Base-by-base conservation (phyloP, 305 asterid species). In the Plantago lanceolata region DNA sequence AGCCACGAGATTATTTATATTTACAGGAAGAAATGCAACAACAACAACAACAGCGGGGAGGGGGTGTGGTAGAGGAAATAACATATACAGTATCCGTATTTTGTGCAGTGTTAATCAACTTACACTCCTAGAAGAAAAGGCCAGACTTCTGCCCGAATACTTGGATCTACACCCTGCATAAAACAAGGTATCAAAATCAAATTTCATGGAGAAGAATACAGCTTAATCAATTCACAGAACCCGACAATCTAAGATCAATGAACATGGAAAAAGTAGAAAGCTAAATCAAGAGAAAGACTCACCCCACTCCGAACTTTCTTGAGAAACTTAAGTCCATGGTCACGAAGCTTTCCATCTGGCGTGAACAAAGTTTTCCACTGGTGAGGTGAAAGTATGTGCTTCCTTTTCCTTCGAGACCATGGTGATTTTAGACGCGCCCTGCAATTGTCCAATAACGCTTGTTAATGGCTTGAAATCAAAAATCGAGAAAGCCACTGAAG, bases 91-190 rank as follows among this genome's bases (percentile, higher is more conserved):
- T 35, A 35, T 55, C 47, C 45, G n/a, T 64, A 52, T 31, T 45
- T 28, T 62, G 61, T 71, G 33, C 64, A 73, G 67, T 2, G 64
- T 43, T 57, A 74, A 73, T 60, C 58, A 66, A 78, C 96, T 86
- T 85, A 91, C 98, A 89, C 96, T 84, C 98, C 98, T 48, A 91
- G 96, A 44, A 91, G 98, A 71, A 91, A 89, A 45, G 98, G 98
- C 98, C 98, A 91, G 62, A 86, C 96, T 77, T 86, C 96, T 56
- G 85, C 87, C 75, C 96, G 78, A 68, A 91, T 86, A 74, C 85
- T 84, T 67, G 95, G 89, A 81, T 91, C 93, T 64, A 89, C 87
- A 67, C 98, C 98, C 98, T 91, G 72, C 73, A 81, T 24, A 65
- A 66, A 71, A 72, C 37, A 62, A 74, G 51, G 53, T n/a, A 59